Percentiles rank a stretch among this genome's conserved stretches.
Conservation (phyloP, 768 basidiomycete genomes). For the Peribolospora kevripleyi region DNA sequence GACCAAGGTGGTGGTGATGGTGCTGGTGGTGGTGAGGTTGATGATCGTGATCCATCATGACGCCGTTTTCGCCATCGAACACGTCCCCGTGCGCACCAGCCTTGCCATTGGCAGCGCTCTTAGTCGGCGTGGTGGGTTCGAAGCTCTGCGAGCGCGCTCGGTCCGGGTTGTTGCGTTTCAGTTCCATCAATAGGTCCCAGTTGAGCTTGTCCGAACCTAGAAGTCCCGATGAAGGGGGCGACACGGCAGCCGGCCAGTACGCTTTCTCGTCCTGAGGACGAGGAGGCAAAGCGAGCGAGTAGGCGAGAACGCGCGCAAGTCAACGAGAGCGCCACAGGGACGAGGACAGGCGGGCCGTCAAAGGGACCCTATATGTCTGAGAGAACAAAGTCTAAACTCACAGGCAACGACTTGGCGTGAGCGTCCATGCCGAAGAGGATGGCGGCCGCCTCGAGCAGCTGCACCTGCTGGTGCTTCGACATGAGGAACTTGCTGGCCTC, state of each 20-base stretch:
- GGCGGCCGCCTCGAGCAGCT: constrained; percentile 87
- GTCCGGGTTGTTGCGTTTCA: constrained; percentile 2
- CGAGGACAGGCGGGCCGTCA: constrained; percentile 22
- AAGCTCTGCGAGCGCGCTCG: background rate
- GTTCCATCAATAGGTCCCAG: constrained; percentile 7
- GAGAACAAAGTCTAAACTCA: too few relatives aligned
- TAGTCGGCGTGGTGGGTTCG: background rate
- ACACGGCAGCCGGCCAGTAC: constrained; percentile 14
- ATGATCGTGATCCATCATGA: background rate
- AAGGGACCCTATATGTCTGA: too few relatives aligned
- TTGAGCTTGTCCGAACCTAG: constrained; percentile 12
- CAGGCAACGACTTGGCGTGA: constrained; percentile 29
- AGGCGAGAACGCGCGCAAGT: constrained; percentile 23
- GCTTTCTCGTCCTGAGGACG: background rate
- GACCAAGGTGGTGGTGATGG: background rate
- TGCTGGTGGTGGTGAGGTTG: background rate
- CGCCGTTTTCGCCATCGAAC: background rate
- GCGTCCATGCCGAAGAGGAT: constrained; percentile 48
- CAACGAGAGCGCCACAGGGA: constrained; percentile 40
- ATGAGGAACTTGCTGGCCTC: constrained; percentile 72
- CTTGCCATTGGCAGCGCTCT: too few relatives aligned
- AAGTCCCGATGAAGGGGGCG: constrained; percentile 14
- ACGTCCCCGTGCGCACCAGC: background rate
- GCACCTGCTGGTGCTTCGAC: constrained; percentile 92
- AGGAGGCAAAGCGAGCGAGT: background rate